Percentiles rank a stretch among this genome's conserved stretches.
Evolutionary conservation across 306 rosid species (phyloP).

Genomic region (Malus sieversii): DNA sequence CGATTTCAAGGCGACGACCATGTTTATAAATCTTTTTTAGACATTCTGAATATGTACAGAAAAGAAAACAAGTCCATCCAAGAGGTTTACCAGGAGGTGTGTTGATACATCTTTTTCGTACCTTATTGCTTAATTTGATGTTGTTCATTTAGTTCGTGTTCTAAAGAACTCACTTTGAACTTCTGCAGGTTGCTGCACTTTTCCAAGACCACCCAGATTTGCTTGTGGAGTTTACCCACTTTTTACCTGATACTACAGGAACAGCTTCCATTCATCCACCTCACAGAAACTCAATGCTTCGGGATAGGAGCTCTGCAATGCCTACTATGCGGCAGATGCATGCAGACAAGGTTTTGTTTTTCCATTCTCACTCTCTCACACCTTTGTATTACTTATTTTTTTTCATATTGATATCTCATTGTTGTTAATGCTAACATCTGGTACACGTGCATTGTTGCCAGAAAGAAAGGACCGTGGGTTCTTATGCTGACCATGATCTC

Average conservation of each 20-base stretch:
- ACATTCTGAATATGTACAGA: conserved; percentile 93
- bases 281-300: conserved; percentile 56
- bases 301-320: conserved; percentile 80
- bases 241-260: conserved; percentile 74
- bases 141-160: conserved; percentile 7
- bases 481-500: conserved; percentile 67
- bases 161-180: conserved; percentile 8
- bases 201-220: conserved; percentile 80
- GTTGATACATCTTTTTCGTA: conserved; percentile 7
- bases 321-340: conserved; percentile 58
- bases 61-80: conserved; percentile 78
- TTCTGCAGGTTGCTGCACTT: conserved; percentile 76
- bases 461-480: conserved; percentile 62
- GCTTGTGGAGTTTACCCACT: conserved; percentile 78
- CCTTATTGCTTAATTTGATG: conserved; percentile 9
- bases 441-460: conserved; percentile 34
- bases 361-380: neutral
- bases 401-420: conserved; percentile 18
- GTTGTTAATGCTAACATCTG: conserved; percentile 13
- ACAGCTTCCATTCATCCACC: conserved; percentile 50
- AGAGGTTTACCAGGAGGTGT: conserved; percentile 85
- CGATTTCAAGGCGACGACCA: conserved; percentile 89
- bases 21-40: conserved; percentile 90
- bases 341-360: conserved; percentile 62
- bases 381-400: neutral